Base-by-base conservation (phyloP, 768 basidiomycete species). In the Hebeloma cylindrosporum region DNA sequence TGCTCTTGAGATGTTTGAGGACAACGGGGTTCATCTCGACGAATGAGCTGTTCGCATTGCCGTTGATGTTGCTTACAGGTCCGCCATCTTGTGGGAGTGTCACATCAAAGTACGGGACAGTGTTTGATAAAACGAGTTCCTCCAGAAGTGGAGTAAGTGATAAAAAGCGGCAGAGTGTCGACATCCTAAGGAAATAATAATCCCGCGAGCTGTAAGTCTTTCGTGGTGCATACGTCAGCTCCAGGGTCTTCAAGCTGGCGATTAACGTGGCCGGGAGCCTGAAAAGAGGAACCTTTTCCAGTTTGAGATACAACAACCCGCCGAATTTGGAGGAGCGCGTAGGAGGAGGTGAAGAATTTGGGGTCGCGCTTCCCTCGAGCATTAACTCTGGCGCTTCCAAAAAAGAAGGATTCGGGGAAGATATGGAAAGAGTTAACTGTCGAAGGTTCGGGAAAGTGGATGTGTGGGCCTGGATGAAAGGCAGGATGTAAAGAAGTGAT, bases 251-350 rank as follows among this genome's bases (percentile, higher is more conserved):
- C 34, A 78, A 59, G 45, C 71, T 69, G 20, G 59, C 52, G 31
- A 77, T 51, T 40, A 73, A 63, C 40, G 57, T 55, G 10, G 57
- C 48, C 9, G 73, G 66, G 3, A 77, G 55, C 36, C 61, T 61
- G 30, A 63, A 64, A 10, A 68, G 59, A 16, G 75, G 72, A 21
- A 79, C 53, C 54, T 72, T 63, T 39, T 69, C 63, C 20, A 78
- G 51, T 43, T 68, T 67, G 18, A 78, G 68, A 53, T 66, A 57
- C 31, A 52, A 52, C 23, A 71, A 55, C 25, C 42, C 40, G 40
- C 52, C 58, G 37, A 54, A 51, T 14, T 43, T 51, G 6, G 43
- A 47, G 31, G 34, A 37, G 20, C 27, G 31, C 13, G 29, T 23
- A n/a, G n/a, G n/a, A n/a, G n/a, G n/a, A n/a, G n/a, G n/a, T n/a